Conservation (phyloP, 306 rosid genomes). For the Trichosanthes cucumerina region DNA sequence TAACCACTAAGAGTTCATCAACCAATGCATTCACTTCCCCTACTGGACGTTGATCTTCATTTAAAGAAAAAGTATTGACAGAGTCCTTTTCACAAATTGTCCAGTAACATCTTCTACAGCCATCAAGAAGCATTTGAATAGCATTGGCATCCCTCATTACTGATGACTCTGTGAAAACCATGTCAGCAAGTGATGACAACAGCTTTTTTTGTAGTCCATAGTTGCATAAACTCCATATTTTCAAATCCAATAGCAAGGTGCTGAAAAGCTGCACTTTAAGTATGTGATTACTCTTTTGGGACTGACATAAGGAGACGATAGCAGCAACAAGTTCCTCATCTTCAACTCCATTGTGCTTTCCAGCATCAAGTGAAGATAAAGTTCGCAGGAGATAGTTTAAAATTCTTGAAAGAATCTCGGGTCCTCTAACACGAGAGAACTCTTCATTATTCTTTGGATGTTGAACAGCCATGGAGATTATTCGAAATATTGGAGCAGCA, state of each 20-base stretch:
- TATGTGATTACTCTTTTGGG: constrained; percentile 57
- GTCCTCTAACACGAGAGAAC: constrained; percentile 70
- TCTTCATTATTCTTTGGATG: constrained; percentile 86
- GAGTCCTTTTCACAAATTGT: constrained; percentile 74
- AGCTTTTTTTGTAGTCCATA: constrained; percentile 98
- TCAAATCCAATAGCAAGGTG: constrained; percentile 70
- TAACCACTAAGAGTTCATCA: constrained; percentile 83
- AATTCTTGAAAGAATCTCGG: constrained; percentile 92
- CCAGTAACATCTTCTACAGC: constrained; percentile 96
- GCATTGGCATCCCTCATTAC: constrained; percentile 98
- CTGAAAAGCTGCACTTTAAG: constrained; percentile 92
- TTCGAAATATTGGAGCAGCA: constrained; percentile 75
- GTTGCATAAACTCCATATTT: constrained; percentile 90
- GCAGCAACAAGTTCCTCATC: constrained; percentile 95
- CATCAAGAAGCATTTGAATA: constrained; percentile 92
- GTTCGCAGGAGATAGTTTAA: constrained; percentile 74
- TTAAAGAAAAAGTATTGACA: constrained; percentile 55
- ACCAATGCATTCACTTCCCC: constrained; percentile 98
- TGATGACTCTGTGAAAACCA: constrained; percentile 80
- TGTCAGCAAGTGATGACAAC: constrained; percentile 95
- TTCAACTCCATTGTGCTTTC: constrained; percentile 56
- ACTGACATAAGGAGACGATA: constrained; percentile 76
- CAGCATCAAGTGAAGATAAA: constrained; percentile 59
- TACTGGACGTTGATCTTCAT: constrained; percentile 56
- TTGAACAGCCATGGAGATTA: constrained; percentile 60